Percentiles rank a stretch among this genome's conserved stretches.
These are phyloP conservation scores for Macrophomina tecta DNA, from an alignment of 2,329 filamentous ascomycete species.

Conservation along the genomic window DNA sequence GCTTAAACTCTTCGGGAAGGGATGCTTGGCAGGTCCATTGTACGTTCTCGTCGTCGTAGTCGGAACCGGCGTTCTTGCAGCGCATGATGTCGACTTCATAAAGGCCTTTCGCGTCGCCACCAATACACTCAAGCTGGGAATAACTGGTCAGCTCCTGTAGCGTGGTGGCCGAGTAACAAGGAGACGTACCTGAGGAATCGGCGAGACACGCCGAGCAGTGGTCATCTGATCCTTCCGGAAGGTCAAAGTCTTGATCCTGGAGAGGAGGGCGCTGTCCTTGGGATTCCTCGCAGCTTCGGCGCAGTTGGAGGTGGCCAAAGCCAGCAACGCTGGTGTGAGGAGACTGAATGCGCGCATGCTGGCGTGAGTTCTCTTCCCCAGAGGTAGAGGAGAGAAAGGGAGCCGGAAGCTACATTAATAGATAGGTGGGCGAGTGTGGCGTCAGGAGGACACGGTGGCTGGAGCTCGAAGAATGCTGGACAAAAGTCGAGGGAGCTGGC, in stretches of 20 bases:
- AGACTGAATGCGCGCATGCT: constrained; percentile 41
- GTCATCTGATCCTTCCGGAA: constrained; percentile 73
- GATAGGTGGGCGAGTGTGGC: constrained; percentile 16
- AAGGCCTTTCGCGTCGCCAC: constrained; percentile 63
- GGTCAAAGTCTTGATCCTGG: constrained; percentile 77
- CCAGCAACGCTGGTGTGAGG: constrained; percentile 42
- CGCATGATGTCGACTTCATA: constrained; percentile 83
- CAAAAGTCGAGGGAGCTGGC: background rate
- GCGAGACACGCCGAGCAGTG: constrained; percentile 73
- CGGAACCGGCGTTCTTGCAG: constrained; percentile 83
- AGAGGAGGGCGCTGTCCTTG: constrained; percentile 63
- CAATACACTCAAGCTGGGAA: constrained; percentile 73
- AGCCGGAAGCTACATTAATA: constrained; percentile 16
- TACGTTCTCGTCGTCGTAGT: constrained; percentile 78
- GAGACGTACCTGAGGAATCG: constrained; percentile 64
- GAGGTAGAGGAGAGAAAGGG: background rate
- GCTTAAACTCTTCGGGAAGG: constrained; percentile 68
- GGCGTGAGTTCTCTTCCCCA: constrained; percentile 7
- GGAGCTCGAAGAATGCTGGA: background rate
- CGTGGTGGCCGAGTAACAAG: background rate
- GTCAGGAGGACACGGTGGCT: constrained; percentile 26
- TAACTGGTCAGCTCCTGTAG: background rate
- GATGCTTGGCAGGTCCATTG: constrained; percentile 87
- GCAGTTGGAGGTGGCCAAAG: constrained; percentile 34
- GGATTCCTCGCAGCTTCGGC: constrained; percentile 42